These are phyloP conservation scores for Candida dubliniensis DNA, from an alignment of 1,139 yeast species.

Conservation along the genomic window DNA sequence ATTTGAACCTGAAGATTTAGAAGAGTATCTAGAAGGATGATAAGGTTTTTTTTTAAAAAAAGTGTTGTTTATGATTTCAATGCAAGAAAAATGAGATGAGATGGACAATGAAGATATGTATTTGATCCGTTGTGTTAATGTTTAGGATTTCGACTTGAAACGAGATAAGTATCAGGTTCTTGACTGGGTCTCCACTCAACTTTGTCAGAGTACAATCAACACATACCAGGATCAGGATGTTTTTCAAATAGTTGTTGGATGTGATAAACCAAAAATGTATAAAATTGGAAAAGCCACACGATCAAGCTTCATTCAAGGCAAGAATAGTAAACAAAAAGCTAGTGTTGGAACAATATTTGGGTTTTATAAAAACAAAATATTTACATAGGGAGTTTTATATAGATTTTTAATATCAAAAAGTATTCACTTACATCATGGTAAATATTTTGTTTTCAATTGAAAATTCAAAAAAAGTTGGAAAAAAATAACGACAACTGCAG, in stretches of 20 bases:
- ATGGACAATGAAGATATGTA: not conserved
- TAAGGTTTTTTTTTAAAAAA: not conserved
- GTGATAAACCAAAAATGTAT: too few relatives aligned
- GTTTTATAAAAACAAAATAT: not conserved
- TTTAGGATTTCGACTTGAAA: too few relatives aligned
- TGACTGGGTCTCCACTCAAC: too few relatives aligned
- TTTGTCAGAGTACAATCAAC: too few relatives aligned
- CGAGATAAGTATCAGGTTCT: too few relatives aligned
- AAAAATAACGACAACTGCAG: conserved; percentile 52
- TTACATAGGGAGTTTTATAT: not conserved
- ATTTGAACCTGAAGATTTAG: conserved; percentile 60
- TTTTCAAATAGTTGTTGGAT: too few relatives aligned
- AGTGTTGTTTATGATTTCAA: not conserved
- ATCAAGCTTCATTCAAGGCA: too few relatives aligned
- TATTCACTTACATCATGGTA: not conserved
- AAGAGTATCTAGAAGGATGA: conserved; percentile 32
- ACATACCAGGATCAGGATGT: too few relatives aligned
- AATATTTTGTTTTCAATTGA: not conserved
- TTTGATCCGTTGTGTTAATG: too few relatives aligned
- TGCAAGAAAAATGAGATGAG: not conserved
- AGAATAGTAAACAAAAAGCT: too few relatives aligned
- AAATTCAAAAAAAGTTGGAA: conserved; percentile 7
- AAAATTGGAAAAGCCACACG: too few relatives aligned
- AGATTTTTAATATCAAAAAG: not conserved
- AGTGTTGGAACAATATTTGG: not conserved